Base-by-base conservation (phyloP, 2,329 filamentous ascomycete species). In the Pseudogymnoascus sp. region DNA sequence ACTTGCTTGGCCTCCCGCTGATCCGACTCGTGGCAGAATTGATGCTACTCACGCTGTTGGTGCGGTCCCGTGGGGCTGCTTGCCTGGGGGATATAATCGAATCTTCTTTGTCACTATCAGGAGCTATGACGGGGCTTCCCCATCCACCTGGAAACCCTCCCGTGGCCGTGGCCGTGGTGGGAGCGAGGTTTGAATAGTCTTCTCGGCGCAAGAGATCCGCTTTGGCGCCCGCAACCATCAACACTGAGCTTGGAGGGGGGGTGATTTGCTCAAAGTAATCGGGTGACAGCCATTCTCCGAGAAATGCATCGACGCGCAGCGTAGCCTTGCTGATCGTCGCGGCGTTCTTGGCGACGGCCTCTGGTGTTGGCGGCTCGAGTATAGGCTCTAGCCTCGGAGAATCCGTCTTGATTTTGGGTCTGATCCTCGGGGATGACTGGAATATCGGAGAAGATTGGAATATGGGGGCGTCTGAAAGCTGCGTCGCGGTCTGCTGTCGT, bases 231-330 rank as follows among this genome's bases (percentile, higher is more conserved):
- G 89, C 89, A 2, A 97, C 80, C 90, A 99, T 95, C 75, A 94
- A 83, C 3, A 87, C 84, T 2, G 91, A 93, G 43, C 86, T 85
- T 0, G 94, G 94, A 9, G 94, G 94, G 2, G 92, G 90, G 0
- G 89, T 93, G 65, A 97, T 97, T 59, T 89, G 82, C 65, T 96
- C 92, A 70, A 93, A 99, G 73, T 99, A 99, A 70, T 92, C 88
- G 1, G 92, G 90, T 1, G 89, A 90, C 30, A 97, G 80, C 94
- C 94, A 99, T 78, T 99, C 94, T 57, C 94, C 93, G 0, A 99
- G 80, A 70, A 95, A 97, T 0, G 92, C 88, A 74, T 99, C 94
- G 5, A 99, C 81, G 0, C 94, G 88, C 57, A 99, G 76, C 8
- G 86, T 79, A 2, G 83, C 77, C 65, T 84, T 88, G 62, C 79